Base-by-base conservation (phyloP, 2,329 filamentous ascomycete genomes). In the Hirsutella rhossiliensis region DNA sequence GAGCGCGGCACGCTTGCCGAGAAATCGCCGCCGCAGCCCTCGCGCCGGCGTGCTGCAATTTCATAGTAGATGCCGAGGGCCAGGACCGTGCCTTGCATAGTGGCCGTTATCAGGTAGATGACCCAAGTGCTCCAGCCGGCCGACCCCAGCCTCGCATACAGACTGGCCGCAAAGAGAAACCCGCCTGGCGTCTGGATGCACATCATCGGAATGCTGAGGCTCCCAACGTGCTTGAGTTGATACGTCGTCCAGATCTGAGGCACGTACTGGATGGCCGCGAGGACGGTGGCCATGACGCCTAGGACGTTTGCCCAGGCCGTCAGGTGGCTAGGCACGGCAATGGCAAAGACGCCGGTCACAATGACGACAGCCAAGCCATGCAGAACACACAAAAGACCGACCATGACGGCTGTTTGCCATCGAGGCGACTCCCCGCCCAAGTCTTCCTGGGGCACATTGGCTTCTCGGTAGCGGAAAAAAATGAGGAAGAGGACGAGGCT, bases 161-260 rank as follows among this genome's bases (percentile, higher is more conserved):
- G 67, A 60, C 88, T 96, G 12, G 75, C 82, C 0, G 90, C 88
- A 66, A 94, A 97, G 7, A 98, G 67, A 53, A 95, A 82, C 47
- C 87, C 88, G 1, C 92, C 92, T 0, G 92, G 92, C 0, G 90
- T 96, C 62, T 98, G 92, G 30, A 98, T 95, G 59, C 85, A 84
- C 89, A 98, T 97, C 84, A 96, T 97, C 5, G 87, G 83, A 45
- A 98, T 92, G 56, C 87, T 95, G 54, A 98, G 67, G 60, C 88
- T 95, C 44, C 88, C 88, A 2, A 94, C 84, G 54, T 89, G 82
- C 59, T 90, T 84, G 46, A 96, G 69, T 43, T 72, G 76, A 65
- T 86, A 94, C 0, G 92, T 98, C 43, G 85, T 96, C 67, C 81
- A 88, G 50, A 98, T 94, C 65, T 98, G 92, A 0, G 92, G 92